Evolutionary conservation across 1,284 basidiomycete genomes (phyloP).

Genomic region (Leccinum solheimii): DNA sequence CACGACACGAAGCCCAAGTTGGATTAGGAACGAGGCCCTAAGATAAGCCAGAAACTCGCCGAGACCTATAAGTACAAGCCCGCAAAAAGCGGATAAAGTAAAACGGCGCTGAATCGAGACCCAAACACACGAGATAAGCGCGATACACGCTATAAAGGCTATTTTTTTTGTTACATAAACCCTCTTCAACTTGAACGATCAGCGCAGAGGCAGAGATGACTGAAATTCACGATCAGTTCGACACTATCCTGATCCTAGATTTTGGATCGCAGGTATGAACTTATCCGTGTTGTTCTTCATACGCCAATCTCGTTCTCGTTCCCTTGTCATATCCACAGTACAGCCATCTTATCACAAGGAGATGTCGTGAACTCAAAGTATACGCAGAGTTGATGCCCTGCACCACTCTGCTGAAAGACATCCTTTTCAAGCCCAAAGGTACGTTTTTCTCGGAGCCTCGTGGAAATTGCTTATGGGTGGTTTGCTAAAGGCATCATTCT

Average conservation of each 20-base stretch:
- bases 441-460: not conserved
- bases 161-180: too few species aligned
- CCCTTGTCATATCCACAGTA: constrained; percentile 76
- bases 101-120: too few species aligned
- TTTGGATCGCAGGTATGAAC: constrained; percentile 90
- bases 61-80: too few species aligned
- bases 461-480: not conserved
- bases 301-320: constrained; percentile 76
- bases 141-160: too few species aligned
- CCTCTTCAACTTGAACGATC: not conserved
- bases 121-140: too few species aligned
- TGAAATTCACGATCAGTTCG: constrained; percentile 93
- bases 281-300: constrained; percentile 79
- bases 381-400: constrained; percentile 99
- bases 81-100: too few species aligned
- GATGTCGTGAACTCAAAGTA: constrained; percentile 97
- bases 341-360: constrained; percentile 95
- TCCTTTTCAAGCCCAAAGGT: constrained; percentile 97
- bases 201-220: constrained; percentile 46
- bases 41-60: too few species aligned
- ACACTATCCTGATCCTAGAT: constrained; percentile 95
- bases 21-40: too few species aligned
- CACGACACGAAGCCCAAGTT: too few species aligned
- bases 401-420: constrained; percentile 87
- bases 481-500: constrained; percentile 82